Evolutionary conservation across 306 rosid genomes (phyloP), one percentile per base, ranked within the genome.

Genomic region (Castanea crenata): DNA sequence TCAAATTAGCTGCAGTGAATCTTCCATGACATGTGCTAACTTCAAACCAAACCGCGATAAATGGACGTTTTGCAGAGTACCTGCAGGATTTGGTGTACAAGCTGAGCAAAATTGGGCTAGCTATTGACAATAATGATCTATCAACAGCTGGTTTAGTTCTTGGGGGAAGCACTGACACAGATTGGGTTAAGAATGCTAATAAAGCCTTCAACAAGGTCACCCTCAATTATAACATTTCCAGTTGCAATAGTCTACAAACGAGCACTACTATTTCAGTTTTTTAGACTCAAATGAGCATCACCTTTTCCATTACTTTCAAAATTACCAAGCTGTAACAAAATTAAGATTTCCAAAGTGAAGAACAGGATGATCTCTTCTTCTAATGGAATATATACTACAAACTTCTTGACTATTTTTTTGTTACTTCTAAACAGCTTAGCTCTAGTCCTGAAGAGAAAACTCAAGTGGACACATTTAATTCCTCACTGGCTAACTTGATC

Each of bases 41-140:
- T 34, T 8, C 25, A 32, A 38, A 27, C 23, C 23, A 69, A 23
- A 32, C 16, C 10, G 12, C 0, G 15, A 55, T 80, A 67, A 75
- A 71, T 54, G 71, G 31, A 29, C 55, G 32, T 69, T 74, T 77
- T 78, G 85, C 90, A 95, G 98, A 81, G 57, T 91, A 91, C 83
- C 92, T 93, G 70, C 98, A 95, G 88, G 96, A 90, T 23, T 29
- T 93, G 73, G 98, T 95, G 81, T 90, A 87, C 88, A 93, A 87
- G 87, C 83, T 93, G 77, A 93, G 94, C 86, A 89, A 85, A 90
- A 92, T 89, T 76, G 99, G 98, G 75, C 92, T 89, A 78, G 98
- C 99, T 58, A 90, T 96, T 51, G 99, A 93, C 16, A 85, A 79
- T 11, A 88, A 90, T 75, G 96, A 96, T 86, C 82, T 91, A 51